Conservation (phyloP, 495 filamentous ascomycete species). For the Tuber melanosporum region DNA sequence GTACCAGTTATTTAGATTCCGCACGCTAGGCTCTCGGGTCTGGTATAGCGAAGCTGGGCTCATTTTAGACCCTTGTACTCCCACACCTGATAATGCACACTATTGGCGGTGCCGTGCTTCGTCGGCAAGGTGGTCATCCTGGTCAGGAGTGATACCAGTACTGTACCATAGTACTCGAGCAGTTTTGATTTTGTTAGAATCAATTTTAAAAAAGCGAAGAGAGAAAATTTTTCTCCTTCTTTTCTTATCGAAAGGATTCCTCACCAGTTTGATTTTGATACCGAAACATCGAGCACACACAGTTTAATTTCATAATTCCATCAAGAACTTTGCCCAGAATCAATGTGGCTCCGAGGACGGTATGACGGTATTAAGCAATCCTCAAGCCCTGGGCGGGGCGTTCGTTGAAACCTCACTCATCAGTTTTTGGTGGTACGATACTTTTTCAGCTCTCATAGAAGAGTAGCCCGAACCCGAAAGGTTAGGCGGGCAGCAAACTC, state of each 20-base stretch:
- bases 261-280: background rate
- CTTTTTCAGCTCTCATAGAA: constrained; percentile 29
- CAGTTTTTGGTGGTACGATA: constrained; percentile 11
- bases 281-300: background rate
- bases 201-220: background rate
- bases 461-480: constrained; percentile 27
- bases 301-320: background rate
- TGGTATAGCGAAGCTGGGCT: background rate
- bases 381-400: background rate
- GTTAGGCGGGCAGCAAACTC: constrained; percentile 33
- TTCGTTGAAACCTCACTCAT: background rate
- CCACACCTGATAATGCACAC: constrained; percentile 2
- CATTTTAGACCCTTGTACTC: background rate
- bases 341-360: background rate
- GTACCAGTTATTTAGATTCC: background rate
- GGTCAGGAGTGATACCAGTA: background rate
- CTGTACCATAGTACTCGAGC: no score
- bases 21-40: constrained; percentile 2
- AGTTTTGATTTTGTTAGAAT: background rate
- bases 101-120: background rate
- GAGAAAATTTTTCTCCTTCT: background rate
- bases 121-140: background rate
- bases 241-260: background rate
- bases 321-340: background rate
- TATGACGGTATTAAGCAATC: background rate